Evolutionary conservation across 106 monocot genomes (phyloP).

Genomic region (Dendrobium nobile): DNA sequence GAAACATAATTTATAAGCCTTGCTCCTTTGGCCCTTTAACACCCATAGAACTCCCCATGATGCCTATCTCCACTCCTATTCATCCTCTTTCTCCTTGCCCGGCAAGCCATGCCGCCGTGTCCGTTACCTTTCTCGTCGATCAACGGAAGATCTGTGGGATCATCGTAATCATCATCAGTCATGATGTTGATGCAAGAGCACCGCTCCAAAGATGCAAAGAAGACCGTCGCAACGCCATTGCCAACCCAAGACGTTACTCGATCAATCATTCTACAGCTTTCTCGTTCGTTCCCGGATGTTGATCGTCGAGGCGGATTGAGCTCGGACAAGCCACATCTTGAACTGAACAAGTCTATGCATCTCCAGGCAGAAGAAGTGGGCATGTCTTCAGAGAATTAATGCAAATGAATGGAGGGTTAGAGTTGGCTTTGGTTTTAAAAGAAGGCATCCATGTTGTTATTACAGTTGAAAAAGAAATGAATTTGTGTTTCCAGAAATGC

Average conservation of each 20-base stretch:
- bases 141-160: constrained; percentile 7
- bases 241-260: constrained; percentile 1
- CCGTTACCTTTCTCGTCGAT: background rate
- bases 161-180: constrained; percentile 7
- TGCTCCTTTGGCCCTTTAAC: background rate
- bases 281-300: background rate
- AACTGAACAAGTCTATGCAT: background rate
- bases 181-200: constrained; percentile 9
- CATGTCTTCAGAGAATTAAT: background rate
- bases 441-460: background rate
- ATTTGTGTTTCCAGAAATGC: background rate
- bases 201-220: constrained; percentile 3
- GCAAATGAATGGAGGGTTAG: background rate
- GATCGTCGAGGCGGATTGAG: background rate
- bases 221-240: background rate
- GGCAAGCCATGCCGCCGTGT: no score
- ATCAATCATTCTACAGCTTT: background rate
- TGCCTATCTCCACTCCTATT: background rate
- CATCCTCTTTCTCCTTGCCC: background rate
- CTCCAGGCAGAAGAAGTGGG: background rate
- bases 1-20: background rate
- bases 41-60: background rate
- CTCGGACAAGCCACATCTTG: background rate
- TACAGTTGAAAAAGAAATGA: background rate
- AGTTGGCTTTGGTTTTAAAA: background rate